Percentiles rank a stretch among this genome's conserved stretches.
These are phyloP conservation scores for Farysia itapuensis DNA, from an alignment of 1,284 basidiomycete genomes.

Conservation along the genomic window DNA sequence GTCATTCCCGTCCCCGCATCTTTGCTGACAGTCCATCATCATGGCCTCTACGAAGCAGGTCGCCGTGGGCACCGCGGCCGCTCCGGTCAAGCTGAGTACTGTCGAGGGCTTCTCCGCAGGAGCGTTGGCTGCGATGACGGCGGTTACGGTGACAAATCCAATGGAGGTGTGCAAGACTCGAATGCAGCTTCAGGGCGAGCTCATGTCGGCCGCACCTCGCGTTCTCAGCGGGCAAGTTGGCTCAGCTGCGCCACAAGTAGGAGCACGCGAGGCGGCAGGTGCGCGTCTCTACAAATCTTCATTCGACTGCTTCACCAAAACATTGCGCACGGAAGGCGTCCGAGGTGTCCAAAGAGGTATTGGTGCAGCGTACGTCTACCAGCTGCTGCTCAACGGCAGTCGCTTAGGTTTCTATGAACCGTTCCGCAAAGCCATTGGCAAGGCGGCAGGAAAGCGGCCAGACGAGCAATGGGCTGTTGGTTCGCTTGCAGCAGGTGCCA, in stretches of 20 bases:
- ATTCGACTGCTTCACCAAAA: slow-evolving; percentile 83
- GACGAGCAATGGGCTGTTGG: slow-evolving; percentile 66
- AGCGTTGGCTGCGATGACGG: slow-evolving; percentile 49
- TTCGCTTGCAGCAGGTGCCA: slow-evolving; percentile 75
- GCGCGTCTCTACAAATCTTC: slow-evolving; percentile 76
- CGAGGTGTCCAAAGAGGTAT: slow-evolving; percentile 88
- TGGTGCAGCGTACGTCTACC: slow-evolving; percentile 68
- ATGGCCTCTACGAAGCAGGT: slow-evolving; percentile 2
- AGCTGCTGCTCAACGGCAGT: slow-evolving; percentile 92
- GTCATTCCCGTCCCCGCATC: too few relatives aligned
- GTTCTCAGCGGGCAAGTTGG: slow-evolving; percentile 25
- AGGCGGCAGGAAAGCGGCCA: slow-evolving; percentile 69
- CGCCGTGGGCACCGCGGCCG: slow-evolving; percentile 7
- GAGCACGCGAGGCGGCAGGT: slow-evolving; percentile 16
- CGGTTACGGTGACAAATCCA: slow-evolving; percentile 48
- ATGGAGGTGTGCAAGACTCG: slow-evolving; percentile 56
- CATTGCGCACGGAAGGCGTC: slow-evolving; percentile 86
- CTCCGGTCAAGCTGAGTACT: slow-evolving; percentile 40
- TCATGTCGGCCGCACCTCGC: slow-evolving; percentile 33
- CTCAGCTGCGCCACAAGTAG: slow-evolving; percentile 24
- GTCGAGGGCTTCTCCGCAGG: slow-evolving; percentile 42
- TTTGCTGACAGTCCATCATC: too few relatives aligned
- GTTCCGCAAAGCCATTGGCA: slow-evolving; percentile 74
- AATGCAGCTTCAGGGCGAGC: slow-evolving; percentile 56
- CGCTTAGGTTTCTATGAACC: slow-evolving; percentile 96